Conservation (phyloP, 805 yeast genomes). For the Trichomonascus vanleenenianus region DNA sequence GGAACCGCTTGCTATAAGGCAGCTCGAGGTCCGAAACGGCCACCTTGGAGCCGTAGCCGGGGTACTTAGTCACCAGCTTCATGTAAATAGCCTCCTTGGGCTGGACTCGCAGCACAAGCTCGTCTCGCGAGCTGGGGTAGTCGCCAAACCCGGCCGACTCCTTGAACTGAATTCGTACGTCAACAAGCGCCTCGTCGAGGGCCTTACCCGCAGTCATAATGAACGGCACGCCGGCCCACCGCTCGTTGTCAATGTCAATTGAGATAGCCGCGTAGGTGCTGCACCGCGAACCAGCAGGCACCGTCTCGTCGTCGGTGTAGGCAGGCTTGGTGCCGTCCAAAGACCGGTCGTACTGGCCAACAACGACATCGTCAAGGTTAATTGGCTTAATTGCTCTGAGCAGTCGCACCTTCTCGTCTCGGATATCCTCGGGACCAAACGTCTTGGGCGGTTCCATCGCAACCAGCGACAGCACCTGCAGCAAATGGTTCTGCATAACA, state of each 20-base stretch:
- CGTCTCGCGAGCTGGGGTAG: conserved; percentile 72
- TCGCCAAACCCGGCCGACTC: conserved; percentile 76
- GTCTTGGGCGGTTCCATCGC: conserved; percentile 95
- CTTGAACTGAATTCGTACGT: conserved; percentile 87
- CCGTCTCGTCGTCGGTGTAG: conserved; percentile 88
- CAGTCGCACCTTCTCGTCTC: conserved; percentile 95
- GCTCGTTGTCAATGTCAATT: conserved; percentile 74
- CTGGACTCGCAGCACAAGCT: conserved; percentile 87
- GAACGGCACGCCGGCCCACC: conserved; percentile 98
- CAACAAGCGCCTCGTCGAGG: conserved; percentile 90
- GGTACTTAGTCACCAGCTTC: conserved; percentile 88
- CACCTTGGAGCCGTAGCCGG: conserved; percentile 79
- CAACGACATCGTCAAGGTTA: conserved; percentile 53
- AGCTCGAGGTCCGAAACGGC: conserved; percentile 86
- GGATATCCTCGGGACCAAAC: conserved; percentile 84
- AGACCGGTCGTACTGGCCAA: conserved; percentile 84
- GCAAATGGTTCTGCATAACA: conserved; percentile 94
- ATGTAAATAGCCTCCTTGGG: conserved; percentile 91
- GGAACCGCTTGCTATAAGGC: conserved; percentile 72
- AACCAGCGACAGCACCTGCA: conserved; percentile 83
- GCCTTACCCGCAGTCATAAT: conserved; percentile 97
- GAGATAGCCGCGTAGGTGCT: conserved; percentile 88
- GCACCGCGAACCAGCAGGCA: conserved; percentile 70
- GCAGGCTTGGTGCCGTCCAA: conserved; percentile 86
- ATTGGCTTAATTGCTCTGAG: conserved; percentile 72